Percentiles rank a stretch among this genome's conserved stretches.
Evolutionary conservation across 257 asterid species (phyloP).

Genomic region (Petunia secreta): DNA sequence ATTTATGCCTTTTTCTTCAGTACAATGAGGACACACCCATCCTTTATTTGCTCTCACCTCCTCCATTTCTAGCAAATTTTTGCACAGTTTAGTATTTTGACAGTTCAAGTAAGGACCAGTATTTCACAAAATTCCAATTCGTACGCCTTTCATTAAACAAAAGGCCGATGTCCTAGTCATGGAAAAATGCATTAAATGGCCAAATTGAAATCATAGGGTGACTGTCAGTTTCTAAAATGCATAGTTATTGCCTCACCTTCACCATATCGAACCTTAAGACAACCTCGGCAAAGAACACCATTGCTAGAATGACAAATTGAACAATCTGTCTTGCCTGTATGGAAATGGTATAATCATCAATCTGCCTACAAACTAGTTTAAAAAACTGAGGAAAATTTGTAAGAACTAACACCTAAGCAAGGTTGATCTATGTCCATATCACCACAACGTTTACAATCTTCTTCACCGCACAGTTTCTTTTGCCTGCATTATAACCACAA

Average conservation of each 20-base stretch:
- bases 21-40: conserved; percentile 83
- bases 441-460: conserved; percentile 80
- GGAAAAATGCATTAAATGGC: no score
- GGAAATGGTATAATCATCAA: background rate
- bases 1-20: conserved; percentile 63
- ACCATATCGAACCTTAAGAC: conserved; percentile 81
- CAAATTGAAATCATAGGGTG: no score
- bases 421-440: conserved; percentile 64
- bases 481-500: conserved; percentile 48
- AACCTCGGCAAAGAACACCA: conserved; percentile 82
- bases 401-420: conserved; percentile 71
- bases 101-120: background rate
- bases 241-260: conserved; percentile 65
- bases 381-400: background rate
- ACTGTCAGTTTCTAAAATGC: background rate
- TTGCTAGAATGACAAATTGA: conserved; percentile 72
- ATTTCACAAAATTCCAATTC: background rate
- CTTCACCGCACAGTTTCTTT: conserved; percentile 91
- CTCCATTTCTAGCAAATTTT: conserved; percentile 60
- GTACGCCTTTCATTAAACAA: background rate
- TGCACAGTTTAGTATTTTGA: background rate
- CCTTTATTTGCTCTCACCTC: conserved; percentile 65
- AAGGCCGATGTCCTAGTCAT: background rate
- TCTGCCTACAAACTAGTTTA: conserved; percentile 44
- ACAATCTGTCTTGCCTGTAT: conserved; percentile 87